These are phyloP conservation scores for Neckera pumila DNA, from an alignment of 225 moss, liverwort and hornwort species.

Conservation along the genomic window DNA sequence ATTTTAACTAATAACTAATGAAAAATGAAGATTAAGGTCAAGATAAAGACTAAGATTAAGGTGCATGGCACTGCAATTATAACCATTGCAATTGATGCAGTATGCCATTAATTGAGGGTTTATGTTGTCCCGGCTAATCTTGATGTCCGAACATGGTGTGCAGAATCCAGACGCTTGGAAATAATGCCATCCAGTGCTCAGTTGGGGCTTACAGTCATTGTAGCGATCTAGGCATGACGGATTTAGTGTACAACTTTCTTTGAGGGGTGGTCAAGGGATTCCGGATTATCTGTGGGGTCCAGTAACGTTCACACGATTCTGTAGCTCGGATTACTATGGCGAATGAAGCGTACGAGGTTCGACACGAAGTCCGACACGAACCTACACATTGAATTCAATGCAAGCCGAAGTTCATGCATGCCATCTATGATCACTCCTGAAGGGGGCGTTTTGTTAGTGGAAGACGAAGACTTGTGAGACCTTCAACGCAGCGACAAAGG, in stretches of 20 bases:
- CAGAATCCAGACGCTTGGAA: conserved; percentile 34
- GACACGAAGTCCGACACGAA: conserved; percentile 8
- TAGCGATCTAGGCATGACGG: background rate
- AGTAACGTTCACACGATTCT: background rate
- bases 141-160: background rate
- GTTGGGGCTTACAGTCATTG: background rate
- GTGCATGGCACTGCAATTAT: background rate
- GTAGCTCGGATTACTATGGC: background rate
- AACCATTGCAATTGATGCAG: background rate
- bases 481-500: background rate
- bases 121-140: background rate
- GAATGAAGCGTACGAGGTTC: conserved; percentile 20
- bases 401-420: background rate
- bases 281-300: background rate
- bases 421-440: background rate
- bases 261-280: background rate
- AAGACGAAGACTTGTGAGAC: background rate
- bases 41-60: background rate
- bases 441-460: background rate
- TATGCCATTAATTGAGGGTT: background rate
- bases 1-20: background rate
- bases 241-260: background rate
- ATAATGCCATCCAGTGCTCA: background rate
- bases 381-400: background rate
- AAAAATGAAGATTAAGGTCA: background rate